Percentiles rank a stretch among this genome's conserved stretches.
Evolutionary conservation across 306 rosid genomes (phyloP).

Genomic region (Prunus persica): Prunus_persica_NCBIv2 NC_034009.1:35100501-35101000

Average conservation of each 20-base stretch:
- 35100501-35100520: conserved; percentile 35
- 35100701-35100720: conserved; percentile 60
- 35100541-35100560: conserved; percentile 16
- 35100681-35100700: conserved; percentile 57
- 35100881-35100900: not conserved
- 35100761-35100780: not conserved
- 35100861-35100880: not conserved
- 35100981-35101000: not conserved
- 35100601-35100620: conserved; percentile 75
- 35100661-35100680: conserved; percentile 74
- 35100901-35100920: not conserved
- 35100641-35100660: conserved; percentile 49
- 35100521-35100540: conserved; percentile 21
- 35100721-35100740: conserved; percentile 57
- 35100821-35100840: not conserved
- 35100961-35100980: not conserved
- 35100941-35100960: not conserved
- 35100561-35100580: conserved; percentile 51
- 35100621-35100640: conserved; percentile 68
- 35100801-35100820: too few species aligned
- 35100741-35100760: conserved; percentile 66
- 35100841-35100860: not conserved
- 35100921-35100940: not conserved
- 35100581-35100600: conserved; percentile 50
- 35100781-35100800: too few species aligned